Evolutionary conservation across 305 asterid genomes (phyloP), one percentile per base, ranked within the genome.

Genomic region (Fraxinus dipetala): DNA sequence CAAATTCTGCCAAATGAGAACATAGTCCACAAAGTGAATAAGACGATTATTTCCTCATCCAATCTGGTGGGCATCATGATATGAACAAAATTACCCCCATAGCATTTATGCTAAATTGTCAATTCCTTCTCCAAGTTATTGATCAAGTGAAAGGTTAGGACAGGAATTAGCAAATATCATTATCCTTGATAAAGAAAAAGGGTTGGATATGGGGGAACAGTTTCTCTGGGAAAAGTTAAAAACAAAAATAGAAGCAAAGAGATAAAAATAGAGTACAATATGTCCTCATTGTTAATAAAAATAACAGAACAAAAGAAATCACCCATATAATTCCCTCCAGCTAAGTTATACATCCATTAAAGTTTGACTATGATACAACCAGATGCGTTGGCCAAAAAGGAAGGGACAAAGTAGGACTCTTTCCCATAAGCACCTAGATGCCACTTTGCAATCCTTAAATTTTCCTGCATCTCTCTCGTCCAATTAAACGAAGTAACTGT

Each of bases 1-100:
- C 89, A 96, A 85, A 87, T 92, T 96, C 99, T 96, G 96, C 85
- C 76, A 86, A 84, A 73, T 84, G 85, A 81, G 81, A 77, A 70
- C 73, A 87, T 77, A 79, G 81, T 63, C 70, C 72, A 76, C 73
- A 30, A 78, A 78, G 75, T 75, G 70, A 80, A 79, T 59, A 80
- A 81, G 61, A 88, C 81, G 84, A 70, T 65, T 77, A 80, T 79
- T 67, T 45, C 79, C 38, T 80, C 80, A 76, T 70, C 54, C n/a
- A 72, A 63, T 78, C 73, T 76, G 31, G 40, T 22, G 38, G 78
- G 76, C 80, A 63, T 75, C 70, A 65, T 70, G 35, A 31, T 9
- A 65, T 63, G 70, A 40, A 84, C 72, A 54, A 78, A 70, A 84
- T 56, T 32, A 69, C 31, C 59, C 65, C 70, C 79, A 85, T 75